Evolutionary conservation across 768 basidiomycete species (phyloP), one percentile per base, ranked within the genome.

Genomic region (Rubroboletus pulcherrimus): DNA sequence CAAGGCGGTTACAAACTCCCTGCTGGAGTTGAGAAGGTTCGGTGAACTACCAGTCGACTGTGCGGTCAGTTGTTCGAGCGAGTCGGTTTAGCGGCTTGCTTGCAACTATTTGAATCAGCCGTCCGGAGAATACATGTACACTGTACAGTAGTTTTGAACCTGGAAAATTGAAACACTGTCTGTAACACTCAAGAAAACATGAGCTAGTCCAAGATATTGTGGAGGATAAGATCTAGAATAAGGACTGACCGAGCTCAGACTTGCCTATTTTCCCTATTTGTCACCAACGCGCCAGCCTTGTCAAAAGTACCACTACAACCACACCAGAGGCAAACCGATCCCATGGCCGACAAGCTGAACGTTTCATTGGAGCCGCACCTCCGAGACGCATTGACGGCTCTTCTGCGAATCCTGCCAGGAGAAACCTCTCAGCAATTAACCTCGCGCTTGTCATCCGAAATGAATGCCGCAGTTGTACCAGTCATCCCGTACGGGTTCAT

Each of bases 361-460:
- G 73, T 91, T 44, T 91, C 89, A 4, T 72, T 91, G 41, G 86
- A 90, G 60, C 68, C 76, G 0, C 87, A 90, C 69, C 80, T 91
- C 26, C 56, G 74, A 17, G 75, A 80, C 30, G 57, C 66, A 48
- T 74, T 92, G 24, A 65, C 63, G 8, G 74, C 77, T n/a, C 67
- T 90, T 19, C 60, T 63, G 9, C 66, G 66, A 5, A 54, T 82
- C 31, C 66, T 85, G 26, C 84, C 89, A 4, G 33, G 65, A 4
- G 66, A 77, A 17, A 68, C 81, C 14, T 72, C 76, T 2, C 62
- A 67, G 7, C 65, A 78, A 56, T 74, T 90, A 26, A 56, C 63
- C 7, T 59, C 61, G 41, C 77, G 74, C 61, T 64, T 85, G 43
- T 59, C 64, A 12, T 50, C 55, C 39, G 39, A 66, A 55, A 33